These are phyloP conservation scores for Linderniella brevidens DNA, from an alignment of 257 asterid species.

Conservation along the genomic window DNA sequence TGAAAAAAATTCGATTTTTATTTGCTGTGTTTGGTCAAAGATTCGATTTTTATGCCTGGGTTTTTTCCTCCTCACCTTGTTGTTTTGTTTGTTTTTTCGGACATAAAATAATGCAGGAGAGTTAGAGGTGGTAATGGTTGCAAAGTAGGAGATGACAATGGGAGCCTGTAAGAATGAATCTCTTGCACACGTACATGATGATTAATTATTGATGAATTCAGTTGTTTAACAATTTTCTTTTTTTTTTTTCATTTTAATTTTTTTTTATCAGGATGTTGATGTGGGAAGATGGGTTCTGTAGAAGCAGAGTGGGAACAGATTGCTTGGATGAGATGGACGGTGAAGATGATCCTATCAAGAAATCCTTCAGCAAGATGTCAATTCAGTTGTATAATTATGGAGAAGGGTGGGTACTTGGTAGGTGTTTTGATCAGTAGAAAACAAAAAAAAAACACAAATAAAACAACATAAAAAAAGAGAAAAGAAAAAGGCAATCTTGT, in stretches of 20 bases:
- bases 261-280: slow-evolving; percentile 78
- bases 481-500: too few species aligned
- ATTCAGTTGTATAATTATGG: slow-evolving; percentile 98
- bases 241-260: slow-evolving; percentile 7
- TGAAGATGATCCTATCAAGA: slow-evolving; percentile 67
- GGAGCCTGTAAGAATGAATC: slow-evolving; percentile 74
- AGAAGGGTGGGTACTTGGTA: slow-evolving; percentile 99
- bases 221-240: slow-evolving; percentile 7
- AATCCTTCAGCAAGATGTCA: slow-evolving; percentile 99
- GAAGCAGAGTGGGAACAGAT: slow-evolving; percentile 56
- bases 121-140: slow-evolving; percentile 93
- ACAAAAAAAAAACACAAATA: too few species aligned
- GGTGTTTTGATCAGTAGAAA: slow-evolving; percentile 38
- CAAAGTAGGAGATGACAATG: slow-evolving; percentile 96
- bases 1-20: not conserved
- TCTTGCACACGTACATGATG: not conserved
- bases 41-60: slow-evolving; percentile 2
- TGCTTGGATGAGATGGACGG: slow-evolving; percentile 77
- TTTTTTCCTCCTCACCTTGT: slow-evolving; percentile 1
- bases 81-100: not conserved
- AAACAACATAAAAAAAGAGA: too few species aligned
- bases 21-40: slow-evolving; percentile 1
- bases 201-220: slow-evolving; percentile 5
- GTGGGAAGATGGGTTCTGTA: slow-evolving; percentile 99
- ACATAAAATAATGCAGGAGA: slow-evolving; percentile 41